phyloP scores from a whole-genome alignment of 2,329 filamentous ascomycete species.

The Fusarium ramigenum region DNA sequence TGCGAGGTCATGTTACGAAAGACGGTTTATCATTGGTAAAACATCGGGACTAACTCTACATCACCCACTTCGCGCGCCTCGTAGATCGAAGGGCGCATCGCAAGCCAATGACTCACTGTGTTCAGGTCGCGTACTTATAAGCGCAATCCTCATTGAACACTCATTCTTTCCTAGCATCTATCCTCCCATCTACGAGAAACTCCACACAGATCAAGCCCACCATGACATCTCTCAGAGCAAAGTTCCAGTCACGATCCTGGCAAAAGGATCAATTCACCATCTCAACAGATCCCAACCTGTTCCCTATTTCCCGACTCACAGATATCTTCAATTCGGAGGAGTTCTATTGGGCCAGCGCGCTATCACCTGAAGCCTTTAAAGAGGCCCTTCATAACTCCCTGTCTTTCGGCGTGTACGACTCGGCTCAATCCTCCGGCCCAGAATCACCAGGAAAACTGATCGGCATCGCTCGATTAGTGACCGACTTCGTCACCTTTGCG shows the following conservation, averaged over 20 bases:
- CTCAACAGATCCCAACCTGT: constrained; percentile 61
- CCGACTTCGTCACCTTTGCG: constrained; percentile 70
- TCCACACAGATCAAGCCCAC: fast-evolving
- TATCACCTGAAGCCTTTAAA: constrained; percentile 55
- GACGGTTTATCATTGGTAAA: neutral
- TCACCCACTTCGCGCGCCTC: neutral
- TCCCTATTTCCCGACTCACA: constrained; percentile 60
- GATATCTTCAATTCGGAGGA: constrained; percentile 58
- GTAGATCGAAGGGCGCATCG: neutral
- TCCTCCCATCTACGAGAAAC: fast-evolving
- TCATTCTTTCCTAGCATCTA: fast-evolving
- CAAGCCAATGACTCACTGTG: neutral
- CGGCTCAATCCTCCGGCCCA: neutral
- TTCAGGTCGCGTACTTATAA: neutral
- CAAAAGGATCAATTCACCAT: constrained; percentile 59
- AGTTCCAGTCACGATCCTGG: constrained; percentile 45
- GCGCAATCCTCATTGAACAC: fast-evolving
- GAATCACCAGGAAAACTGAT: constrained; percentile 24
- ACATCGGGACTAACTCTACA: neutral
- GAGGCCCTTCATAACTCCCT: constrained; percentile 62
- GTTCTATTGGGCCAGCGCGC: constrained; percentile 64
- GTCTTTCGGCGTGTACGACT: constrained; percentile 63
- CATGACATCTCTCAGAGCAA: neutral
- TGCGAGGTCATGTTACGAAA: fast-evolving
- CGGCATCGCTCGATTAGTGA: constrained; percentile 61